Conservation (phyloP, 1,139 yeast genomes). For the Magnusiomyces sp. region DNA sequence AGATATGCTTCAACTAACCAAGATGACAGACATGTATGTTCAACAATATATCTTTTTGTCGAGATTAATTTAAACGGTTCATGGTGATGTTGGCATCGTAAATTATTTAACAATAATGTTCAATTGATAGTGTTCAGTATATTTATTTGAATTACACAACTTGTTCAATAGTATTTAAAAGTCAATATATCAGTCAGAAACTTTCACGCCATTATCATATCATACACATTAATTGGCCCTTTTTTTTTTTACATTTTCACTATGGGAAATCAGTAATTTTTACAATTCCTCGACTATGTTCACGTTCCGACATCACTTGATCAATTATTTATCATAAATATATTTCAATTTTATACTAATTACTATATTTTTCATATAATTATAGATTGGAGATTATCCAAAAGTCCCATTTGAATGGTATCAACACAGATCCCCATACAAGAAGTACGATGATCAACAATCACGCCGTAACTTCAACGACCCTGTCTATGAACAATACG, state of each 20-base stretch:
- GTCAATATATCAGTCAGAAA: background rate
- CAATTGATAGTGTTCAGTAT: too few relatives aligned
- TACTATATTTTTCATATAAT: background rate
- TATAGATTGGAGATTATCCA: slow-evolving; percentile 42
- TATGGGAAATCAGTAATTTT: too few relatives aligned
- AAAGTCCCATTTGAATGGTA: slow-evolving; percentile 40
- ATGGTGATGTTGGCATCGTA: too few relatives aligned
- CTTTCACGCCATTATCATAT: too few relatives aligned
- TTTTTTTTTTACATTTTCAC: background rate
- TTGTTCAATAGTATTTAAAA: background rate
- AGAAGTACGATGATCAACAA: slow-evolving; percentile 72
- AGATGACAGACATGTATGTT: background rate
- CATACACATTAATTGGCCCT: background rate
- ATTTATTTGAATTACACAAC: background rate
- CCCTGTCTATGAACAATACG: slow-evolving; percentile 63
- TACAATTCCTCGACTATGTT: too few relatives aligned
- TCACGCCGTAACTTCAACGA: slow-evolving; percentile 72
- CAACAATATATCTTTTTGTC: background rate
- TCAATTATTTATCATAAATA: too few relatives aligned
- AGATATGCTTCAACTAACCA: slow-evolving; percentile 1
- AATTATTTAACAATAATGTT: too few relatives aligned
- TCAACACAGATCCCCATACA: slow-evolving; percentile 61
- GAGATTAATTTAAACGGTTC: too few relatives aligned
- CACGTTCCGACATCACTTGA: too few relatives aligned
- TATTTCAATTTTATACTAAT: background rate